phyloP scores from a whole-genome alignment of 148 eudicot genomes.

The Fagopyrum esculentum region DNA sequence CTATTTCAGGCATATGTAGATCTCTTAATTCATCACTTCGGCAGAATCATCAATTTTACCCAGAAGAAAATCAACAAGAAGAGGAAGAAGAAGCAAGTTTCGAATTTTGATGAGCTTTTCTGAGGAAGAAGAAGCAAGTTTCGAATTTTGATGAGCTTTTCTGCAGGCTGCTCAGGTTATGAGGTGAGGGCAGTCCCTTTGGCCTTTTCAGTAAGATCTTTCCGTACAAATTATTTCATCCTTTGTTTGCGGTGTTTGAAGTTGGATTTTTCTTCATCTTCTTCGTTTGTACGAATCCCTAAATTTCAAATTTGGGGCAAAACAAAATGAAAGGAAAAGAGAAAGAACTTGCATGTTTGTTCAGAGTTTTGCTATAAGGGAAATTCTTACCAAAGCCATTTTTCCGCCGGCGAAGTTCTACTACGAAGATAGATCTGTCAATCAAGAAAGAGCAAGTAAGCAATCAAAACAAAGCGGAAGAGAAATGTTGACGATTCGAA shows the following conservation, averaged over 20 bases:
- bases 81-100: conserved; percentile 4
- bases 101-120: not conserved
- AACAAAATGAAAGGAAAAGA: not conserved
- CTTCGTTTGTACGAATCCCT: not conserved
- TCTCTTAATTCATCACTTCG: not conserved
- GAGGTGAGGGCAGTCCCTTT: conserved; percentile 4
- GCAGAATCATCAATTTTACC: not conserved
- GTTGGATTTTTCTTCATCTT: not conserved
- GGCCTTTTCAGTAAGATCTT: not conserved
- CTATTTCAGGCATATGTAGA: conserved; percentile 13
- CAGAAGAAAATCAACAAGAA: not conserved
- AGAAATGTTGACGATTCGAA: no score
- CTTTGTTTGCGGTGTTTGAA: not conserved
- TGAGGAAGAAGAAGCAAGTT: not conserved
- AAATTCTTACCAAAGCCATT: no score
- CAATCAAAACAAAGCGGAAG: no score
- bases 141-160: not conserved
- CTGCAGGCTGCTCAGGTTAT: conserved; percentile 1
- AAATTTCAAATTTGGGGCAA: not conserved
- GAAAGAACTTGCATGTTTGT: not conserved
- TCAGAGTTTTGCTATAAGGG: not conserved
- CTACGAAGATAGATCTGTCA: no score
- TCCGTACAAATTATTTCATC: not conserved
- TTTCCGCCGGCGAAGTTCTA: no score
- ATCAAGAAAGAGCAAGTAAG: no score